A percentile compares a stretch with the other conserved stretches of the same genome.
Conservation (phyloP, 2,329 filamentous ascomycete genomes). For the Ophiostoma fasciatum region DNA sequence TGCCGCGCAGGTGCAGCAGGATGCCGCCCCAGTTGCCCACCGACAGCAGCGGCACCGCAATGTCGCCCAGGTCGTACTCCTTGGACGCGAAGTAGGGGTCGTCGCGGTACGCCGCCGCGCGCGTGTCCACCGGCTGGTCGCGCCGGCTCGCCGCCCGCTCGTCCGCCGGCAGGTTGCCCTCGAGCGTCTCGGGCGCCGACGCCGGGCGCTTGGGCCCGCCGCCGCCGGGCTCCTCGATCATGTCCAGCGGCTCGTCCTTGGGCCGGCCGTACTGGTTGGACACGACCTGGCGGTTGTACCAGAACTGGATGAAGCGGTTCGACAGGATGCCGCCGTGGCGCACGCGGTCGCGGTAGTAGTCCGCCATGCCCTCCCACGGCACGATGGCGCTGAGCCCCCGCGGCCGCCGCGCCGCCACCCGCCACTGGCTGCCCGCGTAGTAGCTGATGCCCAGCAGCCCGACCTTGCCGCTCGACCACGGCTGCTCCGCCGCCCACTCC, state of each 20-base stretch:
- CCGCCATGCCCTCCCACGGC: slow-evolving; percentile 38
- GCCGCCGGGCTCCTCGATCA: slow-evolving; percentile 20
- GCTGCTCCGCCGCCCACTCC: slow-evolving; percentile 32
- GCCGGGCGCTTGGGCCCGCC: slow-evolving; percentile 11
- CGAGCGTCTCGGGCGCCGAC: slow-evolving; percentile 30
- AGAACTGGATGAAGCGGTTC: slow-evolving; percentile 43
- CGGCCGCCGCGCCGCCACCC: slow-evolving; percentile 30
- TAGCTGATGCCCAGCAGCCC: slow-evolving; percentile 33
- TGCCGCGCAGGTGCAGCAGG: slow-evolving; percentile 51
- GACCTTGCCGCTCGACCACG: slow-evolving; percentile 33
- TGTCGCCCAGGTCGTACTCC: slow-evolving; percentile 49
- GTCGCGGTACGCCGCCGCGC: slow-evolving; percentile 41
- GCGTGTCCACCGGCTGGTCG: slow-evolving; percentile 32
- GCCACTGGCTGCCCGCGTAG: slow-evolving; percentile 32
- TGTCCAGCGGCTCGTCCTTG: slow-evolving; percentile 3
- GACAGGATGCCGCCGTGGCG: slow-evolving; percentile 48
- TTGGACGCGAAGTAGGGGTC: slow-evolving; percentile 49
- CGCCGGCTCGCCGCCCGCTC: slow-evolving; percentile 32
- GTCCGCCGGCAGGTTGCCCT: slow-evolving; percentile 41
- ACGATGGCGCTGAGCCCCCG: slow-evolving; percentile 32
- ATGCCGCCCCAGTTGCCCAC: slow-evolving; percentile 63
- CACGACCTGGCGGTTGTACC: slow-evolving; percentile 54
- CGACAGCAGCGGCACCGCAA: slow-evolving; percentile 50
- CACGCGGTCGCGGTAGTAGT: slow-evolving; percentile 41
- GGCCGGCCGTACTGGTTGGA: slow-evolving; percentile 52